A percentile compares a stretch with the other conserved stretches of the same genome.
phyloP scores from a whole-genome alignment of 306 rosid species.

The Aeschynomene evenia region DNA sequence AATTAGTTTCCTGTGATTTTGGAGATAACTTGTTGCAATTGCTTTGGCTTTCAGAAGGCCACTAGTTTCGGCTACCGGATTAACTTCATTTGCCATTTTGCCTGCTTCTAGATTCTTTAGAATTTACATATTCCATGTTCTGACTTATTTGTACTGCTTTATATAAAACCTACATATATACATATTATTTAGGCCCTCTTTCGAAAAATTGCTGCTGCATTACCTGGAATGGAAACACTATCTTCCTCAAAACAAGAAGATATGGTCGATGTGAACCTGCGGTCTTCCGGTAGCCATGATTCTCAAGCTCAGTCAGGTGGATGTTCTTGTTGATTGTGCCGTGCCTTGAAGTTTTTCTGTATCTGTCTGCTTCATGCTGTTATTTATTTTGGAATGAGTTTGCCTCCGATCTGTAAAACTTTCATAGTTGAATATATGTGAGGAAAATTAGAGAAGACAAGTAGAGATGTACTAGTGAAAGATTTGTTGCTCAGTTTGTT shows the following conservation, averaged over 20 bases:
- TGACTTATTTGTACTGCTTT: conserved; percentile 22
- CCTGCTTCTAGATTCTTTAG: not conserved
- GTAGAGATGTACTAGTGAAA: conserved; percentile 25
- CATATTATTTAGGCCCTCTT: conserved; percentile 81
- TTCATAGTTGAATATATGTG: conserved; percentile 18
- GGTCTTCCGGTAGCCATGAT: conserved; percentile 52
- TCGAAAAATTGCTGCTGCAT: conserved; percentile 89
- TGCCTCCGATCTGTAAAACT: conserved; percentile 44
- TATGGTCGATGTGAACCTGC: conserved; percentile 88
- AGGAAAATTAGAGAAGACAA: conserved; percentile 25
- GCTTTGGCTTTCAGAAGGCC: not conserved
- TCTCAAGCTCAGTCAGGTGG: conserved; percentile 66
- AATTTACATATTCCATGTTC: not conserved
- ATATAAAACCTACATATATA: conserved; percentile 22
- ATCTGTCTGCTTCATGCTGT: conserved; percentile 25
- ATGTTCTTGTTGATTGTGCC: conserved; percentile 58
- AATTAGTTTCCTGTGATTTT: conserved; percentile 4
- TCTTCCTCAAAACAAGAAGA: conserved; percentile 87
- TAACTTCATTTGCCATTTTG: not conserved
- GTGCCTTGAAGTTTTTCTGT: conserved; percentile 33
- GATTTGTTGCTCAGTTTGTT: conserved; percentile 15
- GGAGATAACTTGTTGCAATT: conserved; percentile 17
- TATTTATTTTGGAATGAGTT: conserved; percentile 33
- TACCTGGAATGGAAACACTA: conserved; percentile 91
- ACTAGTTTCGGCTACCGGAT: not conserved